Conservation (phyloP, 306 rosid genomes). For the Sophora flavescens region DNA sequence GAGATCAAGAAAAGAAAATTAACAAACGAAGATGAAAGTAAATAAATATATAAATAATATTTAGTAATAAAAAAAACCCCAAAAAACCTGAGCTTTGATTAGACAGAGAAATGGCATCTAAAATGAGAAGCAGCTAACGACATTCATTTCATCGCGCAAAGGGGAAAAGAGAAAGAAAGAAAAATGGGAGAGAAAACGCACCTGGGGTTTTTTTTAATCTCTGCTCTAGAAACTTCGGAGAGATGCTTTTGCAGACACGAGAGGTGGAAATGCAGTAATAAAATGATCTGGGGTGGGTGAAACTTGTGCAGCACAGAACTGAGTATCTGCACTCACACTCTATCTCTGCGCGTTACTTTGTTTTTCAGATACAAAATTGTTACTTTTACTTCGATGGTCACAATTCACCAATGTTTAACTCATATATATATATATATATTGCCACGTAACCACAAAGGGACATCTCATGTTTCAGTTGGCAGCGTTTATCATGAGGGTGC, state of each 20-base stretch:
- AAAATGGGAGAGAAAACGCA: slow-evolving; percentile 22
- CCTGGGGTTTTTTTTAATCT: slow-evolving; percentile 48
- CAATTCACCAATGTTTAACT: slow-evolving; percentile 36
- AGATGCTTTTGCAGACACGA: slow-evolving; percentile 40
- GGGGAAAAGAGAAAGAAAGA: not conserved
- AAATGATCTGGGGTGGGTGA: slow-evolving; percentile 44
- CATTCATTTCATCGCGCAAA: no score
- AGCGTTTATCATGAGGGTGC: no score
- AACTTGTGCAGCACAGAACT: slow-evolving; percentile 61
- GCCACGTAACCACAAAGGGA: slow-evolving; percentile 37
- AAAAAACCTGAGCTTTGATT: not conserved
- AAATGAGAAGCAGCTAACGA: not conserved
- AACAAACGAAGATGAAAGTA: not conserved
- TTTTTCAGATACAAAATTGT: slow-evolving; percentile 55
- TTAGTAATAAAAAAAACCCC: not conserved
- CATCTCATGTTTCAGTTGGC: not conserved
- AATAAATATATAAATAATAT: not conserved
- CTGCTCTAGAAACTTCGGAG: slow-evolving; percentile 52
- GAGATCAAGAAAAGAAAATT: slow-evolving; percentile 16
- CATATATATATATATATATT: rapidly evolving
- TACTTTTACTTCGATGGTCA: slow-evolving; percentile 46
- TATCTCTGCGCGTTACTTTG: slow-evolving; percentile 43
- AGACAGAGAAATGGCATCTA: not conserved
- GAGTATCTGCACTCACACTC: slow-evolving; percentile 22
- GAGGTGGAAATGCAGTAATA: slow-evolving; percentile 51